Conservation (phyloP, 2,329 filamentous ascomycete species). For the Remersonia thermophila region DNA sequence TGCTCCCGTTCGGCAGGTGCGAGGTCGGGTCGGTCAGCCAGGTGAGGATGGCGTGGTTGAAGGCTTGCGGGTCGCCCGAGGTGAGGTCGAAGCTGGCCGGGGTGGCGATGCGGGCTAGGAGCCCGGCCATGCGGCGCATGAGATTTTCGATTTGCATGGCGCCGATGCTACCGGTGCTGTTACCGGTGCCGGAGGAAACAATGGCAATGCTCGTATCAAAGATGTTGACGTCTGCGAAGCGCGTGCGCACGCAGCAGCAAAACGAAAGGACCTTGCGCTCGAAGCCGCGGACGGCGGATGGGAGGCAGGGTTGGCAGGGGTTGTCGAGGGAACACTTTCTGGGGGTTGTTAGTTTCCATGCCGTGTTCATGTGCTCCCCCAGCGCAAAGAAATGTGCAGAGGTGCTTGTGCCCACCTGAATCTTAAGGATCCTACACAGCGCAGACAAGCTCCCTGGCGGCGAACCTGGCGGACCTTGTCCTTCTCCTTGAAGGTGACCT, state of each 20-base stretch:
- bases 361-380: no score
- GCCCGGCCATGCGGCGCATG: slow-evolving; percentile 11
- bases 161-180: background rate
- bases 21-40: slow-evolving; percentile 19
- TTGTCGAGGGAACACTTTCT: slow-evolving; percentile 19
- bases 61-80: slow-evolving; percentile 8
- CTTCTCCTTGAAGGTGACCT: slow-evolving; percentile 15
- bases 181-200: no score
- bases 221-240: slow-evolving; percentile 21
- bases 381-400: no score
- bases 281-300: slow-evolving; percentile 17
- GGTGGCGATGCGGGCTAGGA: slow-evolving; percentile 15
- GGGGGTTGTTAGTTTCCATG: background rate
- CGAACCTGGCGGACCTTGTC: slow-evolving; percentile 18
- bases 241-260: slow-evolving; percentile 21
- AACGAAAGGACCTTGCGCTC: slow-evolving; percentile 20
- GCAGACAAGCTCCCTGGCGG: slow-evolving; percentile 19
- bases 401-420: slow-evolving; percentile 19
- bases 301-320: slow-evolving; percentile 19
- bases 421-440: slow-evolving; percentile 22
- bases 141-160: slow-evolving; percentile 15
- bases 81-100: slow-evolving; percentile 12
- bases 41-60: slow-evolving; percentile 18
- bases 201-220: no score
- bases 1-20: slow-evolving; percentile 18